Evolutionary conservation across 257 asterid genomes (phyloP), one percentile per base, ranked within the genome.

Genomic region (Eucommia ulmoides): DNA sequence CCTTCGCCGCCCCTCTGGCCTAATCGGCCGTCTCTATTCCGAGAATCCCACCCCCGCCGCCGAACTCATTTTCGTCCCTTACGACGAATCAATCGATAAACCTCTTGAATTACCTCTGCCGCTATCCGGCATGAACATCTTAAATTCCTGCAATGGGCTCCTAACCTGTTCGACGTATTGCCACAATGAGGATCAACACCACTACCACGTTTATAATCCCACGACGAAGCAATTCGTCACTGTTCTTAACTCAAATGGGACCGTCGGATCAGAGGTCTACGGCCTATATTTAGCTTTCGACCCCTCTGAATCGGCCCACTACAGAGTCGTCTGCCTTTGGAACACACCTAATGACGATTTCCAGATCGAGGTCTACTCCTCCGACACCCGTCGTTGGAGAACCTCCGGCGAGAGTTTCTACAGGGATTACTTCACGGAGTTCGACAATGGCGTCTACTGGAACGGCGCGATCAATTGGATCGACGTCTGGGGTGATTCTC

Each of bases 121-220:
- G 20, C 20, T 52, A 1, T 24, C 23, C n/a, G 54, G 50, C 19
- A 42, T 62, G 26, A 54, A 18, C 16, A 62, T 72, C 10, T 0
- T 65, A 8, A 69, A 72, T 20, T 72, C 79, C 2, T 75, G 83
- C 57, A 72, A 72, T 35, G 76, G 83, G 1, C 52, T 72, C 1
- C 12, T 68, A 22, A 61, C 60, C 12, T 72, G 79, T 14, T 23
- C 26, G 15, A 56, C 53, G 19, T 38, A 7, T 8, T 0, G 2
- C 1, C 16, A 14, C 9, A 2, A 23, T 33, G n/a, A 9, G 25
- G 24, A n/a, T 18, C 18, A 24, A 9, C 8, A 8, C 8, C 0
- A 23, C n/a, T 67, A 66, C 45, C 67, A 61, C 17, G 54, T 71
- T 11, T 68, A 65, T 25, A 75, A 75, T 22, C 69, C 75, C 12